A percentile compares a stretch with the other conserved stretches of the same genome.
Evolutionary conservation across 2,329 filamentous ascomycete genomes (phyloP).

Genomic region (Trichoderma aggressivum): DNA sequence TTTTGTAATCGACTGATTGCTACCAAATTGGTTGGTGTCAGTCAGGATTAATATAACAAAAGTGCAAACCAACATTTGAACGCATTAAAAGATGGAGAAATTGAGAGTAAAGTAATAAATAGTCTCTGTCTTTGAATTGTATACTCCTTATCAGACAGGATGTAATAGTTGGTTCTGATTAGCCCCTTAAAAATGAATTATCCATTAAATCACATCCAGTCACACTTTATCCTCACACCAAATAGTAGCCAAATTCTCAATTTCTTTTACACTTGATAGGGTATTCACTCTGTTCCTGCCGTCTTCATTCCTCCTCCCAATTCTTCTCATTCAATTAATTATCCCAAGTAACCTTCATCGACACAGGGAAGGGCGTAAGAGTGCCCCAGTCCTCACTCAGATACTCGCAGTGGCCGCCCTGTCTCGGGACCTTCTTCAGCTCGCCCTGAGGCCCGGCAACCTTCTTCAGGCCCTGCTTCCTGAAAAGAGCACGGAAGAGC

Average conservation of each 20-base stretch:
- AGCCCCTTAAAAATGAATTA: background rate
- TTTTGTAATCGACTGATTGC: background rate
- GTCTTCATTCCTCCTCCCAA: background rate
- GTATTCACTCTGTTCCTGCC: background rate
- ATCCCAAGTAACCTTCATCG: slow-evolving; percentile 55
- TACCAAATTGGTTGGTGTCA: background rate
- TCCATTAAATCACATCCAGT: background rate
- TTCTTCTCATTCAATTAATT: slow-evolving; percentile 23
- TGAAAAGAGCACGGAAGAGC: slow-evolving; percentile 65
- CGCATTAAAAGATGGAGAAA: background rate
- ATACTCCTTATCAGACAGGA: background rate
- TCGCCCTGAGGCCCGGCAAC: slow-evolving; percentile 62
- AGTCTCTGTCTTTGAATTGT: background rate
- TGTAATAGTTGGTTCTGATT: background rate
- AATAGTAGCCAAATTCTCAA: background rate
- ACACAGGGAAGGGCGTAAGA: slow-evolving; percentile 45
- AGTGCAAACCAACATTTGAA: background rate
- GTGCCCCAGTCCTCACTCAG: slow-evolving; percentile 63
- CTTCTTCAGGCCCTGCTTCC: slow-evolving; percentile 56
- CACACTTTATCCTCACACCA: background rate
- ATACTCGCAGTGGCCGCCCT: slow-evolving; percentile 57
- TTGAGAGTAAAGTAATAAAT: background rate
- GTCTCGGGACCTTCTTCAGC: slow-evolving; percentile 60
- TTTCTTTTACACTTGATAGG: background rate
- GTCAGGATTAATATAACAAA: background rate